Percentiles rank a stretch among this genome's conserved stretches.
Evolutionary conservation across 1,284 basidiomycete genomes (phyloP).

Genomic region (Heterobasidion occidentale): DNA sequence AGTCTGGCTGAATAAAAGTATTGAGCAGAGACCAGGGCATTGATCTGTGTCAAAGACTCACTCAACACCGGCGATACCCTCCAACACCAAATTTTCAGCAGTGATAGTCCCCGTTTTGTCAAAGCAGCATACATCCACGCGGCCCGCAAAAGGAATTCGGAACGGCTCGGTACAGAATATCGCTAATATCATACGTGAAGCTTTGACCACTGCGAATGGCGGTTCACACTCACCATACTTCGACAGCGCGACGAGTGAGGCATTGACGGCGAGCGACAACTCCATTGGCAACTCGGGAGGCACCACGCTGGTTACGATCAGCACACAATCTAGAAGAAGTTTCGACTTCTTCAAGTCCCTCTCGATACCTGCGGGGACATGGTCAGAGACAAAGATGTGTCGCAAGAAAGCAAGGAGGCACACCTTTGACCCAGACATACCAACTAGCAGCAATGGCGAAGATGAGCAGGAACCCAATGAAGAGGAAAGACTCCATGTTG

Average conservation of each 20-base stretch:
- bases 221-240: slow-evolving; percentile 62
- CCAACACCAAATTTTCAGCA: slow-evolving; percentile 88
- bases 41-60: slow-evolving; percentile 21
- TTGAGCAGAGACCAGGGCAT: background rate
- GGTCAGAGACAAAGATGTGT: background rate
- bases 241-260: slow-evolving; percentile 85
- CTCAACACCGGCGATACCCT: slow-evolving; percentile 87
- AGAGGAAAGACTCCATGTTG: slow-evolving; percentile 89
- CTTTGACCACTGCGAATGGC: background rate
- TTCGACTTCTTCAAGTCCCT: slow-evolving; percentile 89
- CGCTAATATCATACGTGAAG: slow-evolving; percentile 35
- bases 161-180: slow-evolving; percentile 98
- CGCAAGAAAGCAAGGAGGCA: slow-evolving; percentile 10
- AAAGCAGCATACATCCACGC: slow-evolving; percentile 95
- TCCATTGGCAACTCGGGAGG: slow-evolving; percentile 97
- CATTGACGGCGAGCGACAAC: slow-evolving; percentile 89
- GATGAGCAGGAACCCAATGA: slow-evolving; percentile 92
- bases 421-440: slow-evolving; percentile 94
- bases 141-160: slow-evolving; percentile 88
- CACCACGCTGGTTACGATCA: slow-evolving; percentile 94
- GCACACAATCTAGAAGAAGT: slow-evolving; percentile 84
- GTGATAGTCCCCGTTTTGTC: slow-evolving; percentile 98
- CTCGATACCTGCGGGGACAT: slow-evolving; percentile 58
- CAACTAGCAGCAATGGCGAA: slow-evolving; percentile 94
- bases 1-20: slow-evolving; percentile 32